phyloP scores from a whole-genome alignment of 2,329 filamentous ascomycete species.

The Talaromyces albobiverticillius region DNA sequence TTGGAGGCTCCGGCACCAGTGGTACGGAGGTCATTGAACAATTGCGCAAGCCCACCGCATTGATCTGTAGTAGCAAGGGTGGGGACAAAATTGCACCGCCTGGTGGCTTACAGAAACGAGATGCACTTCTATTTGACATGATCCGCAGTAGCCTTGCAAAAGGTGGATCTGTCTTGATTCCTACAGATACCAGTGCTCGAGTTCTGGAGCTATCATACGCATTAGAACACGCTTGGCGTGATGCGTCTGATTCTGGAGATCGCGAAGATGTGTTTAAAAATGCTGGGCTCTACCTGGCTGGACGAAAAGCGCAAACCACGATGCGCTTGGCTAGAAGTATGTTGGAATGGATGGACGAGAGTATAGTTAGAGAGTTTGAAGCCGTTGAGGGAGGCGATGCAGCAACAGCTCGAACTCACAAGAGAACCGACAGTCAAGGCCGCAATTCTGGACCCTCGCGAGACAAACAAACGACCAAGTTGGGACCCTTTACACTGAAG shows the following conservation, averaged over 20 bases:
- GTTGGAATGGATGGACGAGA: constrained; percentile 99
- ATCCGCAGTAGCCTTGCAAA: constrained; percentile 74
- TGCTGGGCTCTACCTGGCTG: constrained; percentile 72
- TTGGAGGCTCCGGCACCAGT: constrained; percentile 75
- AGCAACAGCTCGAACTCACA: constrained; percentile 30
- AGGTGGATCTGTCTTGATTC: constrained; percentile 88
- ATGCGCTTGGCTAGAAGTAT: constrained; percentile 91
- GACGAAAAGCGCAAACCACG: constrained; percentile 80
- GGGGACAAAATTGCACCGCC: constrained; percentile 67
- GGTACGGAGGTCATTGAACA: constrained; percentile 92
- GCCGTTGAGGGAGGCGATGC: constrained; percentile 46
- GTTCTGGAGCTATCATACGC: constrained; percentile 90
- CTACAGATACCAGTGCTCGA: constrained; percentile 91
- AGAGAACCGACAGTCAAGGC: constrained; percentile 42
- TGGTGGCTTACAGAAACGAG: constrained; percentile 74
- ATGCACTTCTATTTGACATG: constrained; percentile 79
- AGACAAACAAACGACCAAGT: constrained; percentile 39
- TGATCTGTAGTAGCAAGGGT: constrained; percentile 87
- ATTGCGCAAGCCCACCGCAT: constrained; percentile 84
- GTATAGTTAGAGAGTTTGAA: constrained; percentile 88
- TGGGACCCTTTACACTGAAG: constrained; percentile 84
- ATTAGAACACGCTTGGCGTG: constrained; percentile 86
- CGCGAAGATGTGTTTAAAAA: constrained; percentile 51
- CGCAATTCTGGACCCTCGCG: constrained; percentile 24
- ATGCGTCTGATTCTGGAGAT: constrained; percentile 55